Evolutionary conservation across 2,329 filamentous ascomycete species (phyloP).

Genomic region (Aspergillus intermedius): DNA sequence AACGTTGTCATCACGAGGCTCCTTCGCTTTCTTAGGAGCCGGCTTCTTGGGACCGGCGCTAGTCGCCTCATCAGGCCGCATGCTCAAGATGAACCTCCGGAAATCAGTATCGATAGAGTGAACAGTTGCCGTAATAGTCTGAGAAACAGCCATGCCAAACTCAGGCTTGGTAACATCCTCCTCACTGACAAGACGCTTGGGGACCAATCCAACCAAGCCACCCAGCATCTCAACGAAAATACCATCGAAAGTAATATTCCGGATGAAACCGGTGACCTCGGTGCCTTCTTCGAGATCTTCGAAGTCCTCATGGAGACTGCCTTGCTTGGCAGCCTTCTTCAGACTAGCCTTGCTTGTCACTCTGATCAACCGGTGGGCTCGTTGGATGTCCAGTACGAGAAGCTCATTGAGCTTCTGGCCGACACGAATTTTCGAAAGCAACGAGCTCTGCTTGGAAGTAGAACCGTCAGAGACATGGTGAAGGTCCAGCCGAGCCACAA

Average conservation of each 20-base stretch:
- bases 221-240: conserved; percentile 85
- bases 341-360: conserved; percentile 80
- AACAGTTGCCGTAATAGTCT: conserved; percentile 68
- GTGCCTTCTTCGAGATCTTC: conserved; percentile 65
- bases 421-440: conserved; percentile 73
- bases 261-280: conserved; percentile 70
- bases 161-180: conserved; percentile 61
- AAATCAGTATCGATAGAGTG: conserved; percentile 64
- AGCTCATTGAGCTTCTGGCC: conserved; percentile 77
- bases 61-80: conserved; percentile 47
- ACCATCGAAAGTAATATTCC: conserved; percentile 73
- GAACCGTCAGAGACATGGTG: conserved; percentile 83
- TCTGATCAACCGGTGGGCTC: conserved; percentile 66
- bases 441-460: conserved; percentile 65
- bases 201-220: conserved; percentile 68
- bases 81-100: conserved; percentile 61
- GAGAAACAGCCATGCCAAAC: conserved; percentile 72
- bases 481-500: conserved; percentile 71
- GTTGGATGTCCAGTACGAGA: conserved; percentile 79
- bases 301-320: conserved; percentile 64
- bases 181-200: conserved; percentile 68
- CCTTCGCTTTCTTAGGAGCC: conserved; percentile 13
- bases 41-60: conserved; percentile 40
- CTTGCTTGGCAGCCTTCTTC: conserved; percentile 64
- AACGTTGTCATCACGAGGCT: conserved; percentile 24